phyloP scores from a whole-genome alignment of 805 yeast species.

The Candida cerambycidarum region DNA sequence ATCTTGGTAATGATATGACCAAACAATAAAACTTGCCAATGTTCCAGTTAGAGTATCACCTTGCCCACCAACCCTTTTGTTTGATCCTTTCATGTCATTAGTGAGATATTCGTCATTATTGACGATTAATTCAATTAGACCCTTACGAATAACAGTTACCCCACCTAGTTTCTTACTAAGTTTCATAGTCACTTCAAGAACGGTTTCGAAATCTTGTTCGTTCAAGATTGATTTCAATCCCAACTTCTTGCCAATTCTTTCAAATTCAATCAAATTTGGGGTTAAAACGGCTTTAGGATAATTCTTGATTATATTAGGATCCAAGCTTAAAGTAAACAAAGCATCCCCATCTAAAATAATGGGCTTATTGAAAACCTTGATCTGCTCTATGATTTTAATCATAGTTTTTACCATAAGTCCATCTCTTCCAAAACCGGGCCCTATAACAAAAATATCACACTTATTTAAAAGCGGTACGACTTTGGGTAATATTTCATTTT shows the following conservation, averaged over 20 bases:
- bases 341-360: conserved; percentile 91
- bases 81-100: conserved; percentile 59
- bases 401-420: conserved; percentile 60
- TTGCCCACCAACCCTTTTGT: conserved; percentile 90
- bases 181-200: conserved; percentile 31
- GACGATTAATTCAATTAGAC: conserved; percentile 63
- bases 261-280: conserved; percentile 87
- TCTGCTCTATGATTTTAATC: conserved; percentile 54
- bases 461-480: conserved; percentile 57
- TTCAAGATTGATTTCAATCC: conserved; percentile 30
- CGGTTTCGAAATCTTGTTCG: conserved; percentile 17
- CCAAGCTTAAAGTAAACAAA: conserved; percentile 59
- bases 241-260: conserved; percentile 57
- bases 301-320: conserved; percentile 55
- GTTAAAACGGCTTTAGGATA: conserved; percentile 69
- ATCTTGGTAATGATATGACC: conserved; percentile 67
- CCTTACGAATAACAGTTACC: conserved; percentile 72
- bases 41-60: conserved; percentile 92
- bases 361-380: conserved; percentile 59
- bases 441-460: conserved; percentile 80
- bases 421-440: conserved; percentile 95
- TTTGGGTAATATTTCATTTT: conserved; percentile 52
- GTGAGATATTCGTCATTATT: conserved; percentile 43
- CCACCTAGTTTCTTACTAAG: conserved; percentile 55
- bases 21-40: conserved; percentile 76